These are phyloP conservation scores for Russula ochroleuca DNA, from an alignment of 768 basidiomycete species.

Conservation along the genomic window DNA sequence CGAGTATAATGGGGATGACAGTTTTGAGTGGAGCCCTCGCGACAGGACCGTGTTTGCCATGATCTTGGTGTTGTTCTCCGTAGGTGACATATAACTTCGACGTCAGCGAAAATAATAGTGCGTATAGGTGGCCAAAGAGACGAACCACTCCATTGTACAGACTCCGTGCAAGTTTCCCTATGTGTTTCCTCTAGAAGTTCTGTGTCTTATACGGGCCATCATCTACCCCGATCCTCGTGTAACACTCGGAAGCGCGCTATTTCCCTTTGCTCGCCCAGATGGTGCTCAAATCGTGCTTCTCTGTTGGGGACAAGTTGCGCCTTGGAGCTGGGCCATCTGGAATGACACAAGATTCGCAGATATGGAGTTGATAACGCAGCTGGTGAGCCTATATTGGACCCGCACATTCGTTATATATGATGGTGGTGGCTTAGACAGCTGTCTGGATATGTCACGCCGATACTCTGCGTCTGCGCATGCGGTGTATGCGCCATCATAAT, in stretches of 20 bases:
- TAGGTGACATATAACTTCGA: slow-evolving; percentile 9
- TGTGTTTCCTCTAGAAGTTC: slow-evolving; percentile 8
- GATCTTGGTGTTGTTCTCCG: slow-evolving; percentile 27
- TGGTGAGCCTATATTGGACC: slow-evolving; percentile 40
- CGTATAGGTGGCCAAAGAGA: background rate
- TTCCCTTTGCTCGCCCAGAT: slow-evolving; percentile 34
- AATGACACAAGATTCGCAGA: slow-evolving; percentile 48
- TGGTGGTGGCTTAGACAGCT: slow-evolving; percentile 40
- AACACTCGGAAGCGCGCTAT: background rate
- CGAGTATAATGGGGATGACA: background rate
- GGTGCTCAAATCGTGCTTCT: slow-evolving; percentile 48
- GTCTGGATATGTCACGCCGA: slow-evolving; percentile 50
- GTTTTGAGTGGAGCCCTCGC: background rate
- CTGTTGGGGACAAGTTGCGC: slow-evolving; percentile 52
- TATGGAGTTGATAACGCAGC: slow-evolving; percentile 44
- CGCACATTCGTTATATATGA: background rate
- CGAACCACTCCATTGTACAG: background rate
- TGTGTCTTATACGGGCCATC: slow-evolving; percentile 17
- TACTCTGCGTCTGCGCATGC: background rate
- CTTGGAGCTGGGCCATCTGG: slow-evolving; percentile 68
- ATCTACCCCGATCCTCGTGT: slow-evolving; percentile 24
- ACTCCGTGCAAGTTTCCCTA: slow-evolving; percentile 12
- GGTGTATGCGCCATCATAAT: slow-evolving; percentile 9
- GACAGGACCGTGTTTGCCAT: slow-evolving; percentile 26
- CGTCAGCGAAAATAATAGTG: background rate